Evolutionary conservation across 306 rosid species (phyloP).

Genomic region (Dicorynia guianensis): DNA sequence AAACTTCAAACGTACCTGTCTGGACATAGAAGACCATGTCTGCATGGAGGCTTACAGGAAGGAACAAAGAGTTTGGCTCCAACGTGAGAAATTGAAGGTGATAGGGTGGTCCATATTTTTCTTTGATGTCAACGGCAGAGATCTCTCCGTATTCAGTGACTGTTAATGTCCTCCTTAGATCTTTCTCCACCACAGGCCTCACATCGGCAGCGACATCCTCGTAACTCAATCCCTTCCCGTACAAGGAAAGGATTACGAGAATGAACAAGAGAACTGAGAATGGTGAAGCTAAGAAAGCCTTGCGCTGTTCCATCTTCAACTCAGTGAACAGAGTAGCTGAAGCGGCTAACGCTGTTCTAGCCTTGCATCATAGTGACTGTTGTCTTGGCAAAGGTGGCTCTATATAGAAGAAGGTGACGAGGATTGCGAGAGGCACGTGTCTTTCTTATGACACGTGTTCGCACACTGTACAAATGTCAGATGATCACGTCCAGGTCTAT

Average conservation of each 20-base stretch:
- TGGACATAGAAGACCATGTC: conserved; percentile 81
- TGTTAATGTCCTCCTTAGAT: conserved; percentile 53
- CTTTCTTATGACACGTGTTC: conserved; percentile 59
- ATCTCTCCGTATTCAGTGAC: conserved; percentile 67
- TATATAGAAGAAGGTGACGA: conserved; percentile 44
- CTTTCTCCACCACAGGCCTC: conserved; percentile 58
- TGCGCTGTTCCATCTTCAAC: conserved; percentile 36
- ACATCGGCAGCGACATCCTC: conserved; percentile 37
- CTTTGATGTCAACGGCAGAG: conserved; percentile 60
- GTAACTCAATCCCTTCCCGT: conserved; percentile 40
- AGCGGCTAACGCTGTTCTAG: too few species aligned
- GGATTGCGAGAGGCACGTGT: conserved; percentile 49
- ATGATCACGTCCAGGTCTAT: conserved; percentile 29
- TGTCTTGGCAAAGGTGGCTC: conserved; percentile 29
- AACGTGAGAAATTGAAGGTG: conserved; percentile 81
- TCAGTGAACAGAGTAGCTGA: not conserved
- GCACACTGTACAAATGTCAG: conserved; percentile 51
- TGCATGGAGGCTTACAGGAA: conserved; percentile 82
- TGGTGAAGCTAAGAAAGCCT: conserved; percentile 21
- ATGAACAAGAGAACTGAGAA: conserved; percentile 42
- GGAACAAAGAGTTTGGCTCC: conserved; percentile 87
- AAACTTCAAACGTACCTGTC: conserved; percentile 51
- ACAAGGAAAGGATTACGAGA: conserved; percentile 34
- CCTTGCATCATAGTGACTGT: conserved; percentile 15
- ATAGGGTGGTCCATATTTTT: conserved; percentile 52